Evolutionary conservation across 768 basidiomycete species (phyloP), one percentile per base, ranked within the genome.

Genomic region (Suillus americanus): DNA sequence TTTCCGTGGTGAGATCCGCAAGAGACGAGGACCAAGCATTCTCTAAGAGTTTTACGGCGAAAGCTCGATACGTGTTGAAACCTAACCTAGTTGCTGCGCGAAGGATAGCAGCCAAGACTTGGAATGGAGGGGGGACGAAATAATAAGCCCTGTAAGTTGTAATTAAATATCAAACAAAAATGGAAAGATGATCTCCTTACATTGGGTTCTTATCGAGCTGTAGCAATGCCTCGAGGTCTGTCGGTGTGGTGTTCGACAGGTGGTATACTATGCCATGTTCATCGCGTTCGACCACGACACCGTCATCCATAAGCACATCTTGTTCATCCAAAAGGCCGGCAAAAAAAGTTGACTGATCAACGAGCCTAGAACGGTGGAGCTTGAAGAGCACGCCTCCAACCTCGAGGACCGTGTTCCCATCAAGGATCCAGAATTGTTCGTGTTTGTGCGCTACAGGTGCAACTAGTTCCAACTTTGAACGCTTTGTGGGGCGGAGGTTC

Each of bases 401-500:
- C 53, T 78, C 73, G 10, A 83, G 55, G 43, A 79, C 70, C 2
- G 79, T 69, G 9, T 73, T 73, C 1, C 79, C 80, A 62, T 79
- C 79, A 25, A 72, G 69, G 30, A 75, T 67, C 79, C 80, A 80
- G 57, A 78, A 72, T 20, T 64, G 41, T 46, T 68, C 50, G 60
- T 68, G 64, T 65, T 65, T 65, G 14, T 37, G 48, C 7, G 61
- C 20, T 28, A 28, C 23, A 10, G 9, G n/a, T 14, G 30, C 7
- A 54, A 30, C 13, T 30, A 23, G n/a, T 23, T 28, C 30, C 30
- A 45, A 25, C 43, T 43, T 45, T 41, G 62, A 28, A 33, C 57
- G 33, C 45, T 63, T 63, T 40, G 23, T 28, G 9, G 33, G 57
- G 23, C 40, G 60, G 13, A 23, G 23, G 37, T 16, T 35, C 23